Percentiles rank a stretch among this genome's conserved stretches.
phyloP scores from a whole-genome alignment of 208 protist species.

The Wallacemonas rigidus region DNA sequence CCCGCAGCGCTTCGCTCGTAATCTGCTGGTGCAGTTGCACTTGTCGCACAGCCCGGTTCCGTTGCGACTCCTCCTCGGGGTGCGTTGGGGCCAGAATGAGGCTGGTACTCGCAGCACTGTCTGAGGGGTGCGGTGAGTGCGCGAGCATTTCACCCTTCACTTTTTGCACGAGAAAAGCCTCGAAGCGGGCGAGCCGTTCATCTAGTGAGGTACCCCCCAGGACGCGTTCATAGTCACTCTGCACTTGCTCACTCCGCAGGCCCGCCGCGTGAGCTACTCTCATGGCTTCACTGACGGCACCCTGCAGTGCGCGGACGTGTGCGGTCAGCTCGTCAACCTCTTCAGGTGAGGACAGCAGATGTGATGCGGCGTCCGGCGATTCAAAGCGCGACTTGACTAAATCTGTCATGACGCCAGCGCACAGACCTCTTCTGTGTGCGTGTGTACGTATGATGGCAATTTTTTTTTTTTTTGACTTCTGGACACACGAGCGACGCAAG shows the following conservation, averaged over 20 bases:
- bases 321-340: neutral
- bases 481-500: too few relatives aligned
- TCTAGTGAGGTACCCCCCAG: conserved; percentile 14
- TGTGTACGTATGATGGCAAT: neutral
- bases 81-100: neutral
- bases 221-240: neutral
- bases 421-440: neutral
- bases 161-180: conserved; percentile 43
- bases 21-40: conserved; percentile 3
- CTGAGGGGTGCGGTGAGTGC: neutral
- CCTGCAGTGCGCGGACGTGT: conserved; percentile 10
- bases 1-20: conserved; percentile 26
- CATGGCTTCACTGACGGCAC: conserved; percentile 20
- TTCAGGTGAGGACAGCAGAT: neutral
- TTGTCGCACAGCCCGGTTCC: neutral
- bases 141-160: conserved; percentile 26
- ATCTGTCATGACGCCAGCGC: neutral
- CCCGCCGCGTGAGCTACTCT: conserved; percentile 7
- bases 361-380: neutral
- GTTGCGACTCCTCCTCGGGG: neutral
- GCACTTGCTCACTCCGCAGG: conserved; percentile 7
- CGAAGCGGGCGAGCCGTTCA: conserved; percentile 33
- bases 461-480: too few relatives aligned
- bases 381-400: neutral
- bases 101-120: neutral